phyloP scores from a whole-genome alignment of 441 rosid genomes.

The Corymbia citriodora region DNA sequence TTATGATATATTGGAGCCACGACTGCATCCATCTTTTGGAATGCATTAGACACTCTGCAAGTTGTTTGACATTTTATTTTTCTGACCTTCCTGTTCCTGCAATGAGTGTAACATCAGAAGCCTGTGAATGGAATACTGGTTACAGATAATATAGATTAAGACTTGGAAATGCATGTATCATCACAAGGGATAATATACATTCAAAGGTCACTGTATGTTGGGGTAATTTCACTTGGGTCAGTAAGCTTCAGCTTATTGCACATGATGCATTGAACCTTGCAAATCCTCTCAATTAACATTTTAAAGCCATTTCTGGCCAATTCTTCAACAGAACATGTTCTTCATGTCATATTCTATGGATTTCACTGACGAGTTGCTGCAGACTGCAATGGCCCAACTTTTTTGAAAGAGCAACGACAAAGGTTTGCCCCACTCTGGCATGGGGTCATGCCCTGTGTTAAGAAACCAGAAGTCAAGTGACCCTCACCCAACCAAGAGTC shows the following conservation, averaged over 20 bases:
- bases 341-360: background rate
- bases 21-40: background rate
- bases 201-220: background rate
- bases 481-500: background rate
- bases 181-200: background rate
- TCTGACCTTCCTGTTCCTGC: conserved; percentile 42
- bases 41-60: conserved; percentile 26
- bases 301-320: background rate
- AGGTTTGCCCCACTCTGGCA: background rate
- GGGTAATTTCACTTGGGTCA: background rate
- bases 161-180: background rate
- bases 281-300: background rate
- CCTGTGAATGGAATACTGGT: background rate
- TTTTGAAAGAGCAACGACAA: background rate
- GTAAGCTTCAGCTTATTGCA: background rate
- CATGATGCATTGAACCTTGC: background rate
- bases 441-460: background rate
- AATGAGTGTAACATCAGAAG: background rate
- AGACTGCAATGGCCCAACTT: background rate
- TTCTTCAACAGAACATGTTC: background rate
- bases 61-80: conserved; percentile 34
- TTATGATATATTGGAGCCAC: background rate
- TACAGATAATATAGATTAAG: background rate
- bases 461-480: background rate
- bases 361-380: background rate